A percentile compares a stretch with the other conserved stretches of the same genome.
Evolutionary conservation across 2,329 filamentous ascomycete genomes (phyloP).

Genomic region (Myriosclerotinia curreyana): DNA sequence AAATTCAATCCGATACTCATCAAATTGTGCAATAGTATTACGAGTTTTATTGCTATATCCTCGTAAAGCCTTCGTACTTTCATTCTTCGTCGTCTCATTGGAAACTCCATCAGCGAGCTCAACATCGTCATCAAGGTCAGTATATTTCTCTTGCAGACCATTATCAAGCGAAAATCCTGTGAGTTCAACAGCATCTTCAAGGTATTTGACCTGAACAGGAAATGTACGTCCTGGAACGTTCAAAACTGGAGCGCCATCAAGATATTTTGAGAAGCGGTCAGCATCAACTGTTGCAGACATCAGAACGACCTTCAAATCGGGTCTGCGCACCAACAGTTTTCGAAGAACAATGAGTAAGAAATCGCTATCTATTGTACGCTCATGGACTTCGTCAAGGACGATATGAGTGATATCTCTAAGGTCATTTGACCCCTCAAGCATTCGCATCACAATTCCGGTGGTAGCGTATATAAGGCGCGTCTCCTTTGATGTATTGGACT

Average conservation of each 20-base stretch:
- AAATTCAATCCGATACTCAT: constrained; percentile 91
- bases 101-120: constrained; percentile 49
- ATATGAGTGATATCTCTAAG: constrained; percentile 88
- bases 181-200: constrained; percentile 89
- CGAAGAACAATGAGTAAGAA: constrained; percentile 91
- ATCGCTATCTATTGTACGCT: constrained; percentile 93
- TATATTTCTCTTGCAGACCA: constrained; percentile 47
- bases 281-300: constrained; percentile 99
- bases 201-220: constrained; percentile 79
- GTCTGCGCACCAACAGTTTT: constrained; percentile 69
- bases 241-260: constrained; percentile 80
- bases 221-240: constrained; percentile 92
- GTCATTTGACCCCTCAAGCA: constrained; percentile 87
- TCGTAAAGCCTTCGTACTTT: constrained; percentile 62
- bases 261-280: constrained; percentile 83
- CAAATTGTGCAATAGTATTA: constrained; percentile 70
- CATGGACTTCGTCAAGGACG: constrained; percentile 96
- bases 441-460: constrained; percentile 90
- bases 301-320: constrained; percentile 84
- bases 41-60: constrained; percentile 75
- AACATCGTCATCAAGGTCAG: constrained; percentile 62
- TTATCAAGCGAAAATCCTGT: constrained; percentile 68
- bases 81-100: constrained; percentile 45
- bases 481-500: constrained; percentile 77
- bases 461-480: constrained; percentile 89